A percentile compares a stretch with the other conserved stretches of the same genome.
Conservation (phyloP, 306 rosid species). For the Prunus dulcis region DNA sequence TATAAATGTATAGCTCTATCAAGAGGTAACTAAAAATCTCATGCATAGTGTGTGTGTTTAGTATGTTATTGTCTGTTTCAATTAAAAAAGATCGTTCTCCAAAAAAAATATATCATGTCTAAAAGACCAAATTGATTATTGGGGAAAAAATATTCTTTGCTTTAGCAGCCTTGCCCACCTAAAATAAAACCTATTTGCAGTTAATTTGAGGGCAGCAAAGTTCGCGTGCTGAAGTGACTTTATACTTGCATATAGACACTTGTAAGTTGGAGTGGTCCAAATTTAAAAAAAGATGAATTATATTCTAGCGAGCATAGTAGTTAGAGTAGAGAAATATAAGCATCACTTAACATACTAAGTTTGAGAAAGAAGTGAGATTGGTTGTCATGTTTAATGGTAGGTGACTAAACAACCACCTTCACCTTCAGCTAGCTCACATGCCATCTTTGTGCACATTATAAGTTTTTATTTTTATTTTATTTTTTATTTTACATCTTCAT, state of each 20-base stretch:
- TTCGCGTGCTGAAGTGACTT: not conserved
- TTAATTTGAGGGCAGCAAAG: not conserved
- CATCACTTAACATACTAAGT: constrained; percentile 15
- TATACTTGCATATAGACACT: not conserved
- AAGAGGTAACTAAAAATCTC: not conserved
- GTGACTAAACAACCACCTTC: constrained; percentile 97
- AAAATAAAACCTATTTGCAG: not conserved
- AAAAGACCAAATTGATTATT: not conserved
- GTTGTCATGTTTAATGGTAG: constrained; percentile 81
- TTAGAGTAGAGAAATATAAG: constrained; percentile 7
- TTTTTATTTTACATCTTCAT: constrained; percentile 21
- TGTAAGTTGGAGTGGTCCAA: constrained; percentile 12
- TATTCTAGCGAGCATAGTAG: constrained; percentile 1
- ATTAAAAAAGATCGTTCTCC: too few species aligned
- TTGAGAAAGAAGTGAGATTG: constrained; percentile 52
- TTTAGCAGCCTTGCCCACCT: not conserved
- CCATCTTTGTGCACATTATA: constrained; percentile 46
- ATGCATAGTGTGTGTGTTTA: not conserved
- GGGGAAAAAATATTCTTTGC: not conserved
- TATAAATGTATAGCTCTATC: not conserved
- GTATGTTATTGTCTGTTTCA: too few species aligned
- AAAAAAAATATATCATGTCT: not conserved
- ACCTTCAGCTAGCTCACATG: constrained; percentile 37
- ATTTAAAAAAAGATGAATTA: not conserved
- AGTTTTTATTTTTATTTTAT: too few species aligned